Base-by-base conservation (phyloP, 805 yeast species). In the Spathaspora arborariae region DNA sequence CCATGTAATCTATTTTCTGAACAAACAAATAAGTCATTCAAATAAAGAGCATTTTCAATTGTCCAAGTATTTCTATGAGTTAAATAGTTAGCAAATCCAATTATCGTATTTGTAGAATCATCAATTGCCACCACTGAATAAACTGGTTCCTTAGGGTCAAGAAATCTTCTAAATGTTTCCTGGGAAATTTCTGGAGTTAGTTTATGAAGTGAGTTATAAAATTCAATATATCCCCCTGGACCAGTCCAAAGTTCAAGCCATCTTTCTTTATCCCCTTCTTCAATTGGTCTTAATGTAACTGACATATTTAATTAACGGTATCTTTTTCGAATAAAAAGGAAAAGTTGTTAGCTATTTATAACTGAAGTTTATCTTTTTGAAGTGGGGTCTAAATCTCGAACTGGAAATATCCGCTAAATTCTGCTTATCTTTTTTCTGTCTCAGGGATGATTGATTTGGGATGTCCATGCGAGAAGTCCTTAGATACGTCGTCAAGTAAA, bases 11-110 rank as follows among this genome's bases (percentile, higher is more conserved):
- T 62, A 45, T 56, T 54, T 1, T 56, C 54, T 21, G 62, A 64
- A 35, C 61, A 61, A 20, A 79, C 84, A 54, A 65, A 80, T 44
- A 80, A 62, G 59, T 80, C 84, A 49, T 78, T 78, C 48, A 80
- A 62, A 47, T 76, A 79, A 24, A 76, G 58, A 13, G 72, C 60
- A 48, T 75, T 71, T 19, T 66, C 63, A 21, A 68, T 52, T 11
- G 74, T 63, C 83, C 83, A 80, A 10, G 84, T 80, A 41, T 72
- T 60, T 46, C 72, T 54, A 52, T 80, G 83, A 38, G 68, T 67
- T 44, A 78, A 59, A 54, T 72, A 79, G 39, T 70, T 70, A 4
- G 74, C 80, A 55, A 79, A 70, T 0, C 84, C 84, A 48, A 80
- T 64, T 13, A 75, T 52, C 35, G 58, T 53, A 4, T 69, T 70